Evolutionary conservation across 345 rosid genomes (phyloP).

Genomic region (Punica granatum): DNA sequence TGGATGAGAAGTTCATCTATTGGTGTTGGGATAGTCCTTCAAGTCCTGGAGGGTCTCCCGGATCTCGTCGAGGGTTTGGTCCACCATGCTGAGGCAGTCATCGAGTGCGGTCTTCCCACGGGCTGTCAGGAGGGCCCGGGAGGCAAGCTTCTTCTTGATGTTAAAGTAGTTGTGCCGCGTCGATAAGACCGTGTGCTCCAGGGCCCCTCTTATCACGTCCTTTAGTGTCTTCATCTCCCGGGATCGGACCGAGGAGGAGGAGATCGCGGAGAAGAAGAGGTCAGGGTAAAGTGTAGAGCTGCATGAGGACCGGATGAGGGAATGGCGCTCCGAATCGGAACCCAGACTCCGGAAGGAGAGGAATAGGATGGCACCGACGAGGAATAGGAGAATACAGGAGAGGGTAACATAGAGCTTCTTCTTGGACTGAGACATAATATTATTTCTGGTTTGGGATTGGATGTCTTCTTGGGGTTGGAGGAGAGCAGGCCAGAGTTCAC

Average conservation of each 20-base stretch:
- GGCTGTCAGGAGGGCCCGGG: constrained; percentile 17
- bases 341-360: neutral
- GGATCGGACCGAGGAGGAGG: constrained; percentile 15
- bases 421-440: too few relatives aligned
- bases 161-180: constrained; percentile 41
- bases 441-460: too few relatives aligned
- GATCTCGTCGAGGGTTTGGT: constrained; percentile 51
- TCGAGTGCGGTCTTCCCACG: constrained; percentile 46
- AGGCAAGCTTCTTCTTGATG: constrained; percentile 30
- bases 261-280: constrained; percentile 49
- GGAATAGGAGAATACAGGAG: too few relatives aligned
- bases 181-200: constrained; percentile 41
- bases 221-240: constrained; percentile 29
- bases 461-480: too few relatives aligned
- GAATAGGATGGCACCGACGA: too few relatives aligned
- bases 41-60: constrained; percentile 22
- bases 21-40: constrained; percentile 8
- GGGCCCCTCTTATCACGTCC: constrained; percentile 45
- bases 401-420: too few relatives aligned
- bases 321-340: constrained; percentile 12
- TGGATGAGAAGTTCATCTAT: too few relatives aligned
- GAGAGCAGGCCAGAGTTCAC: too few relatives aligned
- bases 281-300: constrained; percentile 46
- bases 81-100: constrained; percentile 49
- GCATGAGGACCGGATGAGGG: constrained; percentile 41